Evolutionary conservation across 2,329 filamentous ascomycete species (phyloP).

Genomic region (Stagonosporopsis rhizophila): DNA sequence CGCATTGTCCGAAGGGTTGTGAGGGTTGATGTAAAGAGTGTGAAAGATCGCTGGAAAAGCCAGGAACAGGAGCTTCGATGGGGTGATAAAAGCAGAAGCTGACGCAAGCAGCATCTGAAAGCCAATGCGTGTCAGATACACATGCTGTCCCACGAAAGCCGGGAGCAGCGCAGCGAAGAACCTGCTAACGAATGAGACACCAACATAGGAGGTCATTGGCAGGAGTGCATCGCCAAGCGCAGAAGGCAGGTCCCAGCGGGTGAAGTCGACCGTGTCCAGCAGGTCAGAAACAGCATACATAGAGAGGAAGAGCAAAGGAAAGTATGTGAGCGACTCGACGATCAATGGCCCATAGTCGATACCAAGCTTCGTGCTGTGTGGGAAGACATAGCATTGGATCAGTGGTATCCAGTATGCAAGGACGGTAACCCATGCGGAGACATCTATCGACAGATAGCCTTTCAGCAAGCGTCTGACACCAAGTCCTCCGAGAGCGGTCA

Average conservation of each 20-base stretch:
- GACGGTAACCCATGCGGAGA: constrained; percentile 67
- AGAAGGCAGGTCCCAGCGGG: constrained; percentile 61
- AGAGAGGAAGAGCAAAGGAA: constrained; percentile 55
- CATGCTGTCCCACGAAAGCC: constrained; percentile 64
- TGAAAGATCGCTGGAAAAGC: constrained; percentile 77
- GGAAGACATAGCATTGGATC: constrained; percentile 74
- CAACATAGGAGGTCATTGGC: constrained; percentile 69
- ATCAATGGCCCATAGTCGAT: constrained; percentile 75
- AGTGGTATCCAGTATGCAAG: constrained; percentile 78
- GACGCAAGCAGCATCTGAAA: constrained; percentile 72
- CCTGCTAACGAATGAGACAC: constrained; percentile 63
- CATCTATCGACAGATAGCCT: constrained; percentile 58
- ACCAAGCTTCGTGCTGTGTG: constrained; percentile 70
- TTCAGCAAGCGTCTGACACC: constrained; percentile 67
- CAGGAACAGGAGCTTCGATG: constrained; percentile 71
- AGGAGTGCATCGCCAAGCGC: constrained; percentile 69
- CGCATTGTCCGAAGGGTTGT: constrained; percentile 69
- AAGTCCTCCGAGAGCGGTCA: constrained; percentile 75
- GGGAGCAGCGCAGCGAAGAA: constrained; percentile 52
- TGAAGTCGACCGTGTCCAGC: constrained; percentile 67
- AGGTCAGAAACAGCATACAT: constrained; percentile 55
- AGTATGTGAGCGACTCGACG: constrained; percentile 76
- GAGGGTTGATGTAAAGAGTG: constrained; percentile 74
- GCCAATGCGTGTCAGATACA: constrained; percentile 73
- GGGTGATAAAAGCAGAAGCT: constrained; percentile 70